Percentiles rank a stretch among this genome's conserved stretches.
Conservation (phyloP, 1,139 yeast genomes). For the Kodamaea ohmeri region DNA sequence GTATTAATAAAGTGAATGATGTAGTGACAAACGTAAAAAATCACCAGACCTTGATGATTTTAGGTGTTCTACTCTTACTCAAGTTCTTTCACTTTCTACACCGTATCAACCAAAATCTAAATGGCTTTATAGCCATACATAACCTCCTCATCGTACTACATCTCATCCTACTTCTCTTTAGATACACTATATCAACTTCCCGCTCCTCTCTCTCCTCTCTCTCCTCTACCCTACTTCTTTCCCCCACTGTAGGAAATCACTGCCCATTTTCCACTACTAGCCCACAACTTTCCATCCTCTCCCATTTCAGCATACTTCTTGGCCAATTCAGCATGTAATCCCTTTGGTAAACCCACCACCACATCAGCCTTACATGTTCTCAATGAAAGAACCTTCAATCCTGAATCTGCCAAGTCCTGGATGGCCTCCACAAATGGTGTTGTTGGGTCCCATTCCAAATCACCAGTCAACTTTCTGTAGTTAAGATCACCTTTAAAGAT, state of each 20-base stretch:
- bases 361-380: slow-evolving; percentile 98
- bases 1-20: too few species aligned
- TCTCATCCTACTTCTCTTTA: background rate
- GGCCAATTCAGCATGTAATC: slow-evolving; percentile 66
- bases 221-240: background rate
- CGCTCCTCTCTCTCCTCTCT: background rate
- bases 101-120: too few species aligned
- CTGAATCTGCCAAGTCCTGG: slow-evolving; percentile 60
- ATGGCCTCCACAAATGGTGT: slow-evolving; percentile 72
- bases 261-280: slow-evolving; percentile 89
- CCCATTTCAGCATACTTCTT: slow-evolving; percentile 56
- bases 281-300: slow-evolving; percentile 77
- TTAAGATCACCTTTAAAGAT: slow-evolving; percentile 94
- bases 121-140: too few species aligned
- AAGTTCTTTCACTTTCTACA: too few species aligned
- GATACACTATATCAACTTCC: background rate
- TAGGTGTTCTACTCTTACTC: too few species aligned
- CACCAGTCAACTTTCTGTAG: slow-evolving; percentile 91
- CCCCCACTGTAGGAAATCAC: slow-evolving; percentile 54
- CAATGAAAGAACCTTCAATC: slow-evolving; percentile 65
- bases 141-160: background rate
- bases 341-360: slow-evolving; percentile 77
- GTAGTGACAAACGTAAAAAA: too few species aligned
- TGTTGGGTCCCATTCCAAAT: slow-evolving; percentile 80
- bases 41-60: too few species aligned